phyloP scores from a whole-genome alignment of 306 rosid genomes.

The Castanospermum australe region DNA sequence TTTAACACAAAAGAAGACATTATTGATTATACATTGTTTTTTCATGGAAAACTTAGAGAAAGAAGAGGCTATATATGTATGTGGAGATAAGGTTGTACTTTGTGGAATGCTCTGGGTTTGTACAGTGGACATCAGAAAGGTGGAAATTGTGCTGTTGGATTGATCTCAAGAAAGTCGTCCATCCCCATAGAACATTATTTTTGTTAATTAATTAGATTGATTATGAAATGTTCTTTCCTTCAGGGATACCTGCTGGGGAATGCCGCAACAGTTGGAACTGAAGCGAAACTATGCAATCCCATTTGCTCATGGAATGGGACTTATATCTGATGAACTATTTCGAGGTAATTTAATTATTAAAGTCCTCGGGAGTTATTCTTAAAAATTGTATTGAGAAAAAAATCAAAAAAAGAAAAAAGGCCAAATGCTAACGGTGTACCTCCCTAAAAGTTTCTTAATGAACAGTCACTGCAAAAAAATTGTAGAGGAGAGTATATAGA shows the following conservation, averaged over 20 bases:
- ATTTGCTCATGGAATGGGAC: conserved; percentile 53
- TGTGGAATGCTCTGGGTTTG: too few relatives aligned
- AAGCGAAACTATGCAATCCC: not conserved
- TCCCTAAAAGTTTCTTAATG: not conserved
- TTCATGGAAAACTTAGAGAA: too few relatives aligned
- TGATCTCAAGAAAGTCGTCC: too few relatives aligned
- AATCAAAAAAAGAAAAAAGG: too few relatives aligned
- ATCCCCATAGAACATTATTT: too few relatives aligned
- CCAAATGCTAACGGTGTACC: not conserved
- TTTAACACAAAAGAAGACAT: too few relatives aligned
- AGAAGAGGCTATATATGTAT: too few relatives aligned
- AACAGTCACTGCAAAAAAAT: conserved; percentile 43
- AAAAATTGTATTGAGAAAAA: not conserved
- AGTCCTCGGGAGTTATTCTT: not conserved
- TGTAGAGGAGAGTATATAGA: conserved; percentile 40
- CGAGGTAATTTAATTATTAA: conserved; percentile 26
- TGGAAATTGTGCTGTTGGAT: too few relatives aligned
- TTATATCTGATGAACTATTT: conserved; percentile 63
- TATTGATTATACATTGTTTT: too few relatives aligned
- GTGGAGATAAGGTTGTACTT: too few relatives aligned
- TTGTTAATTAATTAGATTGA: not conserved
- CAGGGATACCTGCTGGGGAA: conserved; percentile 65
- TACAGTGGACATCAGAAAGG: too few relatives aligned
- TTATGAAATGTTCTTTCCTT: not conserved
- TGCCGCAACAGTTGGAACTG: not conserved